Base-by-base conservation (phyloP, 2,329 filamentous ascomycete genomes). In the Talaromyces sp. region DNA sequence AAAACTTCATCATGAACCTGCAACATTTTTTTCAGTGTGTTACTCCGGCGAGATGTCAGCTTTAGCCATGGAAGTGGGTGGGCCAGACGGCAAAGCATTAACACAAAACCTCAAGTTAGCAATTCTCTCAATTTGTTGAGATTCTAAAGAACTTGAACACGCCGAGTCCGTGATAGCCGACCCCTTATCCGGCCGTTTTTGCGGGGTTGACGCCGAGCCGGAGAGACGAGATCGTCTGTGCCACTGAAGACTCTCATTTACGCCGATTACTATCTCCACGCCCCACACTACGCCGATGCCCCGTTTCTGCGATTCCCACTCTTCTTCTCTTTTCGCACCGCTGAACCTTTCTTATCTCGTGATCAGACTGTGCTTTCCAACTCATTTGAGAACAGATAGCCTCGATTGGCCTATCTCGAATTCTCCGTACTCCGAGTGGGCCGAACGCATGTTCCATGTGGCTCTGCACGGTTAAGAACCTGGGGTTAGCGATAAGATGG, bases 181-280 rank as follows among this genome's bases (percentile, higher is more conserved):
- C 50, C 50, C 43, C 35, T 60, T 65, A 63, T 62, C 45, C 33
- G 52, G 41, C 57, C 11, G 39, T 35, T 64, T 66, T 7, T 62
- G 59, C 24, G 59, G 58, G 66, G 60, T 39, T 54, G 33, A 45
- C 37, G 24, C 48, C 35, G 35, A 62, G 14, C n/a, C 48, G 60
- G 47, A 27, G 60, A 52, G 33, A 33, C 14, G 47, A 33, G 24
- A 19, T 1, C 16, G 2, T n/a, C 31, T 13, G 4, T 3, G 24
- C 60, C 60, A 62, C 16, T 62, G 13, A 62, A 1, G 13, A 22
- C 1, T 2, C 48, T 33, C 22, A 31, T 62, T 35, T 54, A 56
- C 48, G 37, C 60, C 60, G 60, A 56, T 24, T n/a, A 50, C 4
- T 7, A 22, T 41, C 13, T 3, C 16, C 11, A 8, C 2, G 19